Evolutionary conservation across 345 rosid genomes (phyloP).

Genomic region (Lepidium sativum): DNA sequence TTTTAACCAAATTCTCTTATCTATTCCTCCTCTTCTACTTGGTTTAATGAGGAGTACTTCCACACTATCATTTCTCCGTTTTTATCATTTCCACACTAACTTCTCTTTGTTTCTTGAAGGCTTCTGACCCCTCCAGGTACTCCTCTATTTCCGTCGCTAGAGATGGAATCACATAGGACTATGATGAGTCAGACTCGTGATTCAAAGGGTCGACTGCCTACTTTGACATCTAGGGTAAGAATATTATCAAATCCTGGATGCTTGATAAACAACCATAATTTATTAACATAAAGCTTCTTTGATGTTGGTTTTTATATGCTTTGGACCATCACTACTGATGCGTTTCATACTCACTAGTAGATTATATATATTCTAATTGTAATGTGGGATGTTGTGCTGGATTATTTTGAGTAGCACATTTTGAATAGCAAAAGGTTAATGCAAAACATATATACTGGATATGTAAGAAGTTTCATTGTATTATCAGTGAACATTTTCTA

Average conservation of each 20-base stretch:
- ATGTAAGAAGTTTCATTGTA: not conserved
- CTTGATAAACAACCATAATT: not conserved
- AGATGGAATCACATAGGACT: constrained; percentile 79
- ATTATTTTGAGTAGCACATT: not conserved
- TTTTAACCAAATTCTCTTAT: too few relatives aligned
- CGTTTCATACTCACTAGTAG: not conserved
- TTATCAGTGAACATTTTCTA: not conserved
- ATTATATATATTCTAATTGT: not conserved
- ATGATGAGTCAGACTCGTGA: constrained; percentile 60
- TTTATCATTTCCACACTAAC: not conserved
- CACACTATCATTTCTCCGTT: not conserved
- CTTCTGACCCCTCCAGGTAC: constrained; percentile 97
- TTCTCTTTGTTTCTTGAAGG: constrained; percentile 38
- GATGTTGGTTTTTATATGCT: not conserved
- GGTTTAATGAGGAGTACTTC: too few relatives aligned
- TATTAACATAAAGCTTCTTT: not conserved
- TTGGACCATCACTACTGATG: not conserved
- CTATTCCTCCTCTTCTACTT: too few relatives aligned
- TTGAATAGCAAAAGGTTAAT: not conserved
- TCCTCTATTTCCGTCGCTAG: constrained; percentile 93
- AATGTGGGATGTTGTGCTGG: not conserved
- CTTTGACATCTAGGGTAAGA: constrained; percentile 78
- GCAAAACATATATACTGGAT: not conserved
- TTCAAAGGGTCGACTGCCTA: constrained; percentile 53
- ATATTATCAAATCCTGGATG: not conserved